Percentiles rank a stretch among this genome's conserved stretches.
Evolutionary conservation across 148 eudicot genomes (phyloP).

Genomic region (Rhododendron vialii): DNA sequence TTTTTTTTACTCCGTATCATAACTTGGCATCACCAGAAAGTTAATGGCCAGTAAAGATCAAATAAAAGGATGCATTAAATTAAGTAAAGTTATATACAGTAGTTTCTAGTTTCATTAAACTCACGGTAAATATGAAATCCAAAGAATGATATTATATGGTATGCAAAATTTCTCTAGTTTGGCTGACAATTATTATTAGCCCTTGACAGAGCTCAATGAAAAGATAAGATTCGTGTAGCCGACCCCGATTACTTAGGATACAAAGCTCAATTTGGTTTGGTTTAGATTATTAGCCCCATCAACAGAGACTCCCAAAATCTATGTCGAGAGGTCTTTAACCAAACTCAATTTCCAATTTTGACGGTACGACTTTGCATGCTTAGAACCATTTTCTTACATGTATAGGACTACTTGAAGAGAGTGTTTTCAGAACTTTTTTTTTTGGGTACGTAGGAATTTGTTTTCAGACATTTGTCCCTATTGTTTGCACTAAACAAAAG

Average conservation of each 20-base stretch:
- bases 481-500: neutral
- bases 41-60: neutral
- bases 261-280: too few species aligned
- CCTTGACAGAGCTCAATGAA: too few species aligned
- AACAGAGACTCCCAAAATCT: neutral
- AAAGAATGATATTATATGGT: neutral
- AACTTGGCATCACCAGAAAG: neutral
- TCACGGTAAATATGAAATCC: neutral
- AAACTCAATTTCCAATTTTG: neutral
- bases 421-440: too few species aligned
- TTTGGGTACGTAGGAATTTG: too few species aligned
- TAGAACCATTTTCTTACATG: neutral
- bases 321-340: neutral
- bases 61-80: neutral
- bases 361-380: neutral
- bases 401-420: neutral
- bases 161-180: neutral
- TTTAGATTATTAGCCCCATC: too few species aligned
- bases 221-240: too few species aligned
- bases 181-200: neutral
- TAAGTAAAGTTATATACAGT: neutral
- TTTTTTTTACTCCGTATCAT: neutral
- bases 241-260: too few species aligned
- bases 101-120: too few species aligned
- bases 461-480: neutral